Evolutionary conservation across 148 eudicot species (phyloP), one percentile per base, ranked within the genome.

Genomic region (Simmondsia chinensis): DNA sequence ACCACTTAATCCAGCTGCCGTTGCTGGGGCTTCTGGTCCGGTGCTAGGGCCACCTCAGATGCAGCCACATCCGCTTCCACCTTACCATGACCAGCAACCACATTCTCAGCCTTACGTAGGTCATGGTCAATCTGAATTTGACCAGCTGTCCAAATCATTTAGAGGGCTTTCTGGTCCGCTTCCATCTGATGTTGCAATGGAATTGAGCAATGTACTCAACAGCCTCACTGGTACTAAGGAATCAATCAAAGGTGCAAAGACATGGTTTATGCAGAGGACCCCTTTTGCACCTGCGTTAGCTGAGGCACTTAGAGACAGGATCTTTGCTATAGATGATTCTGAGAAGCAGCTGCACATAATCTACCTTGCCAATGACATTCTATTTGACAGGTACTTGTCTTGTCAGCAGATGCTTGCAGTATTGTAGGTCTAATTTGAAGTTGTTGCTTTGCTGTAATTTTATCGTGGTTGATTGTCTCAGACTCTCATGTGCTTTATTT

Each of bases 231-330:
- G 97, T 39, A 91, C 97, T 29, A 85, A 91, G 64, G 95, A 91
- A 66, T 91, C 97, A 4, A 91, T 85, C 14, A 82, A 91, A 71
- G 76, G 95, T 68, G 95, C 97, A 9, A 91, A 91, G 58, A 71
- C 73, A 20, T 91, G 95, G 97, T 91, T 91, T 64, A 91, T 91
- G 97, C 97, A 91, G 59, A 72, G 97, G 73, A 64, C 95, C 25
- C 86, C 95, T 6, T 91, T 91, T 65, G 78, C 76, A 42, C 83
- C 88, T 6, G 83, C 71, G 39, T 64, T 91, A 37, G 86, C 95
- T 47, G 88, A 91, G 71, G 88, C 97, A 41, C 79, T 91, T 54
- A 77, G 83, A 43, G 97, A 91, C 27, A 67, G 86, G 27, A 59
- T 91, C 21, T 82, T 71, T 40, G 48, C 74, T 25, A 27, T 79